Evolutionary conservation across 2,329 filamentous ascomycete genomes (phyloP), one percentile per base, ranked within the genome.

Genomic region (Aspergillus chevalieri): DNA sequence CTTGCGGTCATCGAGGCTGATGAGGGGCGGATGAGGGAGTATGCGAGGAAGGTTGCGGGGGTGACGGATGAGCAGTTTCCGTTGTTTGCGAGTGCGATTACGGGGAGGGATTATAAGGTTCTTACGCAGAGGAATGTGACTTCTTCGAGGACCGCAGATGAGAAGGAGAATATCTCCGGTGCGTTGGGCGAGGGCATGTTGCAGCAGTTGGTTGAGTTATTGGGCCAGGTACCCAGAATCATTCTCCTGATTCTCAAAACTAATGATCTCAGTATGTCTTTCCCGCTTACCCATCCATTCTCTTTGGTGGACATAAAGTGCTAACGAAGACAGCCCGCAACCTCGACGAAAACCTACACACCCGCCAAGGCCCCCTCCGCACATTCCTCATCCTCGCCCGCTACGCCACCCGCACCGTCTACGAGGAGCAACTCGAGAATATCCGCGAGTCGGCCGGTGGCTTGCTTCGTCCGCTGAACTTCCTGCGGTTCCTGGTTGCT

Each of bases 221-320:
- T 98, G 4, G 89, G 89, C 44, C 83, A 89, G 60, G 91, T 98
- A 6, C 93, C 93, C 0, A 78, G 90, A 42, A 89, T 98, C 56
- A 95, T 98, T 48, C 78, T 98, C 10, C 77, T 98, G 24, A 97
- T 98, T 57, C 78, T 98, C 54, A 98, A 98, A 74, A 98, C 93
- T 2, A 98, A 98, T 67, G 93, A 98, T 71, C 75, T 98, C 36
- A 98, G 77, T 80, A 71, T 64, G 77, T 70, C 34, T 8, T 12
- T 14, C 28, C 44, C 6, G 26, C 36, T 34, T 6, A 17, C 34
- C 9, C n/a, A 14, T 14, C 12, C 10, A 36, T 6, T 6, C 28
- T 4, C 2, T 15, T 41, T 8, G 28, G 53, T 52, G 59, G 47
- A 33, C 24, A 48, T 30, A 28, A 17, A 17, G 30, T 44, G 30